These are phyloP conservation scores for Lactarius hengduanensis DNA, from an alignment of 768 basidiomycete genomes.

Conservation along the genomic window DNA sequence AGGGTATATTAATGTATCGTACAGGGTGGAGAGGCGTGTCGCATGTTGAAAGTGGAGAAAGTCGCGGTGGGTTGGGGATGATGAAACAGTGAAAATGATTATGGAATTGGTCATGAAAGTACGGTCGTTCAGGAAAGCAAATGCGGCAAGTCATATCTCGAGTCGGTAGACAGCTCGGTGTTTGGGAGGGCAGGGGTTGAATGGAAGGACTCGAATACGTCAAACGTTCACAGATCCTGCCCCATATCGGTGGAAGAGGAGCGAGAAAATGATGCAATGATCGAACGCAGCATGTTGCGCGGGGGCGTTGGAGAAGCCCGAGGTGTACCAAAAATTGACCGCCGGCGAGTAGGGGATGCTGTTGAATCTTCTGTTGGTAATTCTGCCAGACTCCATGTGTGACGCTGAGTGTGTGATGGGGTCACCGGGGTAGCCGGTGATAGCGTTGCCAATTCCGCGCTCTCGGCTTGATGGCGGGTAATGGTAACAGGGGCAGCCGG, in stretches of 20 bases:
- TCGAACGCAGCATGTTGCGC: slow-evolving; percentile 22
- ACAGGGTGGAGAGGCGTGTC: not conserved
- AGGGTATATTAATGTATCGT: slow-evolving; percentile 11
- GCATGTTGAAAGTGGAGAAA: slow-evolving; percentile 5
- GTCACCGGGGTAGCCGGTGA: not conserved
- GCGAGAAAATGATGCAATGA: slow-evolving; percentile 23
- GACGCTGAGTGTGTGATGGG: not conserved
- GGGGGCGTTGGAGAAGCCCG: slow-evolving; percentile 11
- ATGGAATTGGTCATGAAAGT: slow-evolving; percentile 6
- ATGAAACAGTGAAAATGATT: not conserved
- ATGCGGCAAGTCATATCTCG: not conserved
- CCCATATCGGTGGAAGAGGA: slow-evolving; percentile 13
- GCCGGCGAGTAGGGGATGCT: slow-evolving; percentile 8
- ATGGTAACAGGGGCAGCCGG: not conserved
- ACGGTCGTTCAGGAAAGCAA: slow-evolving; percentile 5
- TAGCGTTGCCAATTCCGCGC: not conserved
- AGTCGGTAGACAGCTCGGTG: not conserved
- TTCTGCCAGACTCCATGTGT: slow-evolving; percentile 6
- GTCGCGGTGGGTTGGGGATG: not conserved
- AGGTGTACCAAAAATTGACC: not conserved
- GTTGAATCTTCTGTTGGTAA: not conserved
- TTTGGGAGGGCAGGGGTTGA: not conserved
- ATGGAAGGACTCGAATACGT: not conserved
- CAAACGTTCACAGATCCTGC: slow-evolving; percentile 2
- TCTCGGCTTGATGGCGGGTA: slow-evolving; percentile 3